These are phyloP conservation scores for Candida sanyaensis DNA, from an alignment of 1,139 yeast genomes.

Conservation along the genomic window DNA sequence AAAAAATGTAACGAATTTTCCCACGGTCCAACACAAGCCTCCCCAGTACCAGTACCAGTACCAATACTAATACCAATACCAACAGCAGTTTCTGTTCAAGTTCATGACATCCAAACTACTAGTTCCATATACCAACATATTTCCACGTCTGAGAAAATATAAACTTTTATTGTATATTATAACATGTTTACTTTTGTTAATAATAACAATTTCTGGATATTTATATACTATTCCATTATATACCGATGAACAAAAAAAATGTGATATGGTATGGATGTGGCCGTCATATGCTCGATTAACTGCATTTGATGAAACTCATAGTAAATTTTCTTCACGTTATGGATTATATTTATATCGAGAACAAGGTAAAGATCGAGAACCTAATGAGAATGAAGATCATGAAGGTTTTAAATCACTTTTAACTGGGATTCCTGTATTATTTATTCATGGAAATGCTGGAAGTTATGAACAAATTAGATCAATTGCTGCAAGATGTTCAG, in stretches of 20 bases:
- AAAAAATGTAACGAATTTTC: no score
- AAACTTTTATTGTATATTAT: background rate
- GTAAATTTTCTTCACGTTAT: slow-evolving; percentile 76
- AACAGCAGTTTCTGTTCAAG: no score
- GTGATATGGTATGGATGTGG: slow-evolving; percentile 66
- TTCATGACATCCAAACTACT: slow-evolving; percentile 1
- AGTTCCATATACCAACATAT: background rate
- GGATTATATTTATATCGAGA: slow-evolving; percentile 80
- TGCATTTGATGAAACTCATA: slow-evolving; percentile 71
- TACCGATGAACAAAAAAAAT: slow-evolving; percentile 42
- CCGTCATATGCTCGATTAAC: slow-evolving; percentile 76
- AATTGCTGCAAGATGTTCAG: slow-evolving; percentile 78
- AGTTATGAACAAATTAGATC: slow-evolving; percentile 88
- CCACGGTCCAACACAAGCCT: no score
- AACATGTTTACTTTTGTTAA: background rate
- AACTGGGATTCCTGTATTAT: slow-evolving; percentile 83
- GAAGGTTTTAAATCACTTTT: slow-evolving; percentile 22
- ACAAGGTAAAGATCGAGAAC: slow-evolving; percentile 63
- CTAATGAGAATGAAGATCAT: slow-evolving; percentile 27
- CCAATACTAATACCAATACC: no score
- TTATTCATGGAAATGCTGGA: slow-evolving; percentile 98
- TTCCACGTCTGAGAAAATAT: slow-evolving; percentile 4
- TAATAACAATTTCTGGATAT: slow-evolving; percentile 5
- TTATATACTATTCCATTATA: slow-evolving; percentile 5
- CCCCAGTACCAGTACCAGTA: no score